These are phyloP conservation scores for Allium fistulosum DNA, from an alignment of 106 monocot species.

Conservation along the genomic window DNA sequence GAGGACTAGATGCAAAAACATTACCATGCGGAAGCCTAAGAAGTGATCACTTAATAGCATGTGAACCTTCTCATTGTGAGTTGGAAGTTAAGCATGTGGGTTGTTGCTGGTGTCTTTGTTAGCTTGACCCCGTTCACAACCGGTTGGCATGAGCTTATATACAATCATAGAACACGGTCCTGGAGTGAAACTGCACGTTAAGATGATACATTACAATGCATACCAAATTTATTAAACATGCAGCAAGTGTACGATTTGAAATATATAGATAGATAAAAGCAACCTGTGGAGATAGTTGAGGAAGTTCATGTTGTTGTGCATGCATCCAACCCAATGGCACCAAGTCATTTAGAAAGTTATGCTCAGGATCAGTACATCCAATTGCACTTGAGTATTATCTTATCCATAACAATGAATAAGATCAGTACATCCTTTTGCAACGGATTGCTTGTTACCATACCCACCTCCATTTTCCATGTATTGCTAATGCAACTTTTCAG, in stretches of 20 bases:
- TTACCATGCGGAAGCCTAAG: conserved; percentile 98
- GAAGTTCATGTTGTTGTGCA: conserved; percentile 93
- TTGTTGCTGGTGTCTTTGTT: conserved; percentile 99
- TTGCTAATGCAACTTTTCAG: conserved; percentile 85
- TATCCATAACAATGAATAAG: conserved; percentile 19
- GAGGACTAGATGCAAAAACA: neutral
- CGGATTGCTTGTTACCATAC: neutral
- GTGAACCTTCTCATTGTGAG: conserved; percentile 98
- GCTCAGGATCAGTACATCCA: conserved; percentile 59
- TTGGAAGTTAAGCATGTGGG: conserved; percentile 96
- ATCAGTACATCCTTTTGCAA: conserved; percentile 60
- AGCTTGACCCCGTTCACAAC: conserved; percentile 91
- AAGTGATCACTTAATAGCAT: conserved; percentile 99
- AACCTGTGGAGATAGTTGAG: conserved; percentile 93
- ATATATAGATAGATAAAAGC: too few species aligned
- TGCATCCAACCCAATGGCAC: conserved; percentile 99
- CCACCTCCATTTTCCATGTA: conserved; percentile 70
- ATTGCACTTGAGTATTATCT: too few species aligned
- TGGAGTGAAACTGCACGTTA: conserved; percentile 97
- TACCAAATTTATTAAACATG: too few species aligned
- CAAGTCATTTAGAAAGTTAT: conserved; percentile 92
- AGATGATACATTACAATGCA: conserved; percentile 19
- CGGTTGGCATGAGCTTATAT: conserved; percentile 89
- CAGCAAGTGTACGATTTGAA: too few species aligned
- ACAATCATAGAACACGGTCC: conserved; percentile 97